Evolutionary conservation across 2,329 filamentous ascomycete genomes (phyloP).

Genomic region (Lecanicillium sp.): DNA sequence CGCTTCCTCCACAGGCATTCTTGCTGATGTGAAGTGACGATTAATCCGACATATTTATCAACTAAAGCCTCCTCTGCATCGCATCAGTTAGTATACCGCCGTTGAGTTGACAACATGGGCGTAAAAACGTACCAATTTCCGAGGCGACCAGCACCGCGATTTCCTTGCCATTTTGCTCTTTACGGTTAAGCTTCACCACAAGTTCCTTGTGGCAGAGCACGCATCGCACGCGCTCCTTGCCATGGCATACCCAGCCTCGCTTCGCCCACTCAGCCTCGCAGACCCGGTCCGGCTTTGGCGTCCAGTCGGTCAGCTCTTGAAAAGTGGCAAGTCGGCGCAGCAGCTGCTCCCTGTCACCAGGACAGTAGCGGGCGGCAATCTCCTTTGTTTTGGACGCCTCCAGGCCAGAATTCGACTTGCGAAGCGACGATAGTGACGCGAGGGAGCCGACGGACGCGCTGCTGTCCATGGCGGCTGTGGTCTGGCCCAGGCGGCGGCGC

Average conservation of each 20-base stretch:
- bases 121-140: constrained; percentile 40
- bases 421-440: constrained; percentile 10
- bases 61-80: constrained; percentile 56
- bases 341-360: constrained; percentile 77
- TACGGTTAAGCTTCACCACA: constrained; percentile 67
- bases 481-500: constrained; percentile 42
- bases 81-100: constrained; percentile 14
- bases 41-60: constrained; percentile 65
- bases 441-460: constrained; percentile 17
- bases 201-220: constrained; percentile 78
- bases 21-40: constrained; percentile 68
- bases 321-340: constrained; percentile 78
- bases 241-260: constrained; percentile 80
- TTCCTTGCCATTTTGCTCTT: constrained; percentile 48
- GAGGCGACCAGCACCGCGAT: constrained; percentile 46
- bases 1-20: constrained; percentile 80
- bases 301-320: constrained; percentile 85
- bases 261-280: constrained; percentile 94
- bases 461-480: constrained; percentile 21
- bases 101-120: too few relatives aligned
- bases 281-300: constrained; percentile 79
- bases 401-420: constrained; percentile 8
- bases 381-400: constrained; percentile 12
- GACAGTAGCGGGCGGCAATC: constrained; percentile 64
- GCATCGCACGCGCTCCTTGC: constrained; percentile 77